Percentiles rank a stretch among this genome's conserved stretches.
These are phyloP conservation scores for Neurospora sp. DNA, from an alignment of 495 filamentous ascomycete genomes.

Conservation along the genomic window DNA sequence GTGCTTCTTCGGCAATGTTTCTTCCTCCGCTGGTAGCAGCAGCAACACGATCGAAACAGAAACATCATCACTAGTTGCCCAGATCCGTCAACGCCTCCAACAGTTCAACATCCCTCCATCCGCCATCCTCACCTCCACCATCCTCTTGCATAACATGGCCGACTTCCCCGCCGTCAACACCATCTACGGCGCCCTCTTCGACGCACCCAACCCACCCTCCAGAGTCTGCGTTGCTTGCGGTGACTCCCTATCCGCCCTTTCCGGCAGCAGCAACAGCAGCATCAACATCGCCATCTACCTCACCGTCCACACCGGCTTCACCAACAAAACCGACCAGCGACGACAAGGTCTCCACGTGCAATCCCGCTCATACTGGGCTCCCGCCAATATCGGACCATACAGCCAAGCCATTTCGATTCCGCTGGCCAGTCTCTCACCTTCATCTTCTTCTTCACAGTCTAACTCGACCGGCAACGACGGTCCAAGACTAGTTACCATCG, in stretches of 20 bases:
- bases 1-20: conserved; percentile 3
- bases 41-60: conserved; percentile 23
- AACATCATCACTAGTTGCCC: conserved; percentile 21
- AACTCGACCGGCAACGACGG: neutral
- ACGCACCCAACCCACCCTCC: conserved; percentile 70
- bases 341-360: conserved; percentile 74
- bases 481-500: conserved; percentile 38
- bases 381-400: conserved; percentile 96
- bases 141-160: conserved; percentile 70
- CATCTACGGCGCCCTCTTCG: conserved; percentile 60
- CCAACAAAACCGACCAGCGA: conserved; percentile 16
- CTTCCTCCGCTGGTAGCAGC: neutral
- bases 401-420: conserved; percentile 73
- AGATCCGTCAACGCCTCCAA: conserved; percentile 23
- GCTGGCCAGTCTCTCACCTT: conserved; percentile 13
- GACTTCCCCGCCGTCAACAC: conserved; percentile 67
- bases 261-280: conserved; percentile 7
- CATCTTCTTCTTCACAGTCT: neutral
- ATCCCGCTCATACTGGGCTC: conserved; percentile 91
- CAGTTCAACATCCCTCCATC: conserved; percentile 25
- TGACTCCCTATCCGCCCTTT: conserved; percentile 33
- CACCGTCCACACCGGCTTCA: conserved; percentile 18
- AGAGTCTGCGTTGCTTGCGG: conserved; percentile 77
- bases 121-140: conserved; percentile 61
- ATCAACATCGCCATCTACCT: conserved; percentile 46